Evolutionary conservation across 2,329 filamentous ascomycete species (phyloP), one percentile per base, ranked within the genome.

Genomic region (Fusarium sambucinum): DNA sequence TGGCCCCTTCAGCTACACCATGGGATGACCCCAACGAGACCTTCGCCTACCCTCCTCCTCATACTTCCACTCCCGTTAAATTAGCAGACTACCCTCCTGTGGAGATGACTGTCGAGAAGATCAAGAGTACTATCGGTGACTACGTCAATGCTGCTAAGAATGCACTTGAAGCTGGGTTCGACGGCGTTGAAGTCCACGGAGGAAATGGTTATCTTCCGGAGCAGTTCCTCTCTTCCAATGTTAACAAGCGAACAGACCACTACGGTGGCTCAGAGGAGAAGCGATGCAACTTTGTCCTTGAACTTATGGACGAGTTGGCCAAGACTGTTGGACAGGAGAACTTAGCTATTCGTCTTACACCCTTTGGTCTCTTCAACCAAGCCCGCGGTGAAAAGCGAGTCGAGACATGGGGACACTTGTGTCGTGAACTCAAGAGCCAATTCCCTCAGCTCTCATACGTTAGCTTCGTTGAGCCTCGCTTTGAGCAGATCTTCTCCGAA

Each of bases 391-490:
- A 82, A 66, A 79, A 87, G 75, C 78, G 85, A 2, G 62, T 87
- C 23, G 84, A 86, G 73, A 87, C 84, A 0, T 87, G 84, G 83
- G 78, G 79, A 4, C 76, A 82, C 62, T 76, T 87, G 8, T 86
- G 83, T 63, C 76, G 77, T 40, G 77, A 83, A 60, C 70, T 87
- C 62, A 87, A 87, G 73, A 71, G 73, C 47, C 70, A 73, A 7
- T 75, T 79, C 12, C 82, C 82, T 0, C 68, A 74, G 6, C 72
- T 87, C n/a, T 82, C 82, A 4, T 88, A 87, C 63, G 82, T 87
- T 17, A 84, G 82, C 76, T 85, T 87, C 44, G 79, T 88, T 47
- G 86, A 87, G 74, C 85, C 85, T 65, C 79, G 82, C 17, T 87
- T 80, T 70, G 85, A 87, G 59, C 85, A 87, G 71, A 80, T 87